Evolutionary conservation across 2,329 filamentous ascomycete genomes (phyloP), one percentile per base, ranked within the genome.

Genomic region (Magnaporthales sp.): DNA sequence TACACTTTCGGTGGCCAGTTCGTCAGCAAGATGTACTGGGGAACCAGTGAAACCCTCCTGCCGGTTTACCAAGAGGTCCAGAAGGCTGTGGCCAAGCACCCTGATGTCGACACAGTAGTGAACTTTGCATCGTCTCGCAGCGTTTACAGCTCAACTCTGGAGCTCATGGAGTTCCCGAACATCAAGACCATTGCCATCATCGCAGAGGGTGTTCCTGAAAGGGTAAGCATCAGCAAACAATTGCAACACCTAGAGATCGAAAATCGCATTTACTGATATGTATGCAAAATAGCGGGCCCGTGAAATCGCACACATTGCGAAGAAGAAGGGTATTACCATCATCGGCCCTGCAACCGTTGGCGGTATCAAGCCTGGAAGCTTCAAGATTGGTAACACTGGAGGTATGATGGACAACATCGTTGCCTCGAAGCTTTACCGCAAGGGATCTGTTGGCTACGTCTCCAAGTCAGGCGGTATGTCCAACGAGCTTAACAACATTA

Each of bases 351-450:
- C 95, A 74, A 99, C 95, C 67, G 95, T 99, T 70, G 95, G 95
- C 88, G 95, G 95, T 76, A 98, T 99, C 84, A 99, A 98, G 89
- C 95, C 95, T 70, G 95, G 95, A 80, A 92, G 91, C 79, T 99
- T 94, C 91, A 99, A 98, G 89, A 99, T 99, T 72, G 95, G 95
- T 80, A 99, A 99, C 88, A 99, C 95, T 75, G 95, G 95, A 87
- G 95, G 95, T 81, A 99, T 99, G 95, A 99, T 99, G 95, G 95
- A 99, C 88, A 99, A 99, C 88, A 99, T 99, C 76, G 95, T 99
- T 71, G 93, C 95, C 74, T 98, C 95, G 79, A 99, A 99, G 89
- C 92, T 99, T 69, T 99, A 99, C 89, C 94, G 95, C 82, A 95
- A 95, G 84, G 95, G 95, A 75, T 98, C 95, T 74, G 93, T 99